These are phyloP conservation scores for Mycosphaerella arachidis DNA, from an alignment of 2,329 filamentous ascomycete species.

Conservation along the genomic window DNA sequence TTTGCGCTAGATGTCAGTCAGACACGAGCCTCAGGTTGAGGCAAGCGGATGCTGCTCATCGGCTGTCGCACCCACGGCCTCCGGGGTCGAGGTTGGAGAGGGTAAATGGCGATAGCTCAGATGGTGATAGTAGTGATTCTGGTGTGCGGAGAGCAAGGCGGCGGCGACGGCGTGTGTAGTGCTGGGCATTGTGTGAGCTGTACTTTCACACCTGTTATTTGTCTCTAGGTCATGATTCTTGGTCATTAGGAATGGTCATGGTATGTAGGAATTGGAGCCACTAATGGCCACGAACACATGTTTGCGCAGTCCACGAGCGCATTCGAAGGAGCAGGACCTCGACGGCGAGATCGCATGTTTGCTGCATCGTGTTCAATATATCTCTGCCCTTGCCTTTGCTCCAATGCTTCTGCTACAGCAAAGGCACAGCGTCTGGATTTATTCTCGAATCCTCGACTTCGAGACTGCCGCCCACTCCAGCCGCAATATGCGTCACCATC, in stretches of 20 bases:
- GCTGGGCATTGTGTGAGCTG: neutral
- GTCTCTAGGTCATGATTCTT: neutral
- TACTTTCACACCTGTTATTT: neutral
- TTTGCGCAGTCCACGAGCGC: neutral
- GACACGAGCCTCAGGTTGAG: neutral
- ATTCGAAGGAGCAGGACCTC: neutral
- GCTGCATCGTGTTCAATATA: neutral
- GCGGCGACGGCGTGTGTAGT: neutral
- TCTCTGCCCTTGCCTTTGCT: slow-evolving; percentile 1
- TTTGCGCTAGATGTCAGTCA: neutral
- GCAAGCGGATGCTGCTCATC: neutral
- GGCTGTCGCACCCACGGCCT: neutral
- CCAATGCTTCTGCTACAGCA: neutral
- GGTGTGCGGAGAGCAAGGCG: neutral
- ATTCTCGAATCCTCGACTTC: neutral
- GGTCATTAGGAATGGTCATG: neutral
- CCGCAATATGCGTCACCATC: slow-evolving; percentile 15
- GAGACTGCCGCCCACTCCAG: neutral
- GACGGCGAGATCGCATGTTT: neutral
- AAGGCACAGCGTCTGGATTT: neutral
- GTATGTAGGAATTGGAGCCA: neutral
- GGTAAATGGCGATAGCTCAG: neutral
- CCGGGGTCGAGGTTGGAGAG: neutral
- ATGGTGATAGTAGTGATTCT: neutral
- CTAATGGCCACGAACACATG: neutral